These are phyloP conservation scores for Colletotrichum orbiculare DNA, from an alignment of 2,329 filamentous ascomycete species.

Conservation along the genomic window DNA sequence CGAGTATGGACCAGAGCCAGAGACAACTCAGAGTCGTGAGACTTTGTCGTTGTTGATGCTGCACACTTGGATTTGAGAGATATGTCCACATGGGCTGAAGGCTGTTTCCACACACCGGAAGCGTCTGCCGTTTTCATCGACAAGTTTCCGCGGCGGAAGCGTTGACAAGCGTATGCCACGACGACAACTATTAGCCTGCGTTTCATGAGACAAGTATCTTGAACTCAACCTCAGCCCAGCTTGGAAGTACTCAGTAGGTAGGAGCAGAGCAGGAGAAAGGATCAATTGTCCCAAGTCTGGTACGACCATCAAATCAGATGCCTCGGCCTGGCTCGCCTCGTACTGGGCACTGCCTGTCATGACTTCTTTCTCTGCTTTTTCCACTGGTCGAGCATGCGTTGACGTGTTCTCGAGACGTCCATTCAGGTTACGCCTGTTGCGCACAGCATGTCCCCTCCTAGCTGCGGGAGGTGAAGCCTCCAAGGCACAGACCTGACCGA, in stretches of 20 bases:
- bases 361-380: background rate
- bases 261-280: background rate
- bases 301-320: constrained; percentile 5
- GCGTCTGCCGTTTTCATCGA: constrained; percentile 24
- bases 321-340: background rate
- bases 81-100: constrained; percentile 19
- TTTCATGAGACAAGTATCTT: constrained; percentile 30
- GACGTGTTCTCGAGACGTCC: constrained; percentile 6
- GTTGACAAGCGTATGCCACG: constrained; percentile 34
- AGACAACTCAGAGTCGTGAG: background rate
- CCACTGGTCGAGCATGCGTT: constrained; percentile 3
- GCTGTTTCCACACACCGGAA: constrained; percentile 11
- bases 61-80: background rate
- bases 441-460: constrained; percentile 26
- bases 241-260: background rate
- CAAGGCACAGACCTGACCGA: constrained; percentile 16
- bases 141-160: constrained; percentile 17
- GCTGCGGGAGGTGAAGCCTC: constrained; percentile 5
- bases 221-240: constrained; percentile 26
- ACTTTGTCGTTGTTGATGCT: background rate
- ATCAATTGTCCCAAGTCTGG: constrained; percentile 2
- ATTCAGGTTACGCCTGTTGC: constrained; percentile 14
- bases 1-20: too few relatives aligned
- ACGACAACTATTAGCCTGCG: constrained; percentile 24
- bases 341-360: constrained; percentile 20